Evolutionary conservation across 1,139 yeast species (phyloP), one percentile per base, ranked within the genome.

Genomic region (Hansenula sp.): DNA sequence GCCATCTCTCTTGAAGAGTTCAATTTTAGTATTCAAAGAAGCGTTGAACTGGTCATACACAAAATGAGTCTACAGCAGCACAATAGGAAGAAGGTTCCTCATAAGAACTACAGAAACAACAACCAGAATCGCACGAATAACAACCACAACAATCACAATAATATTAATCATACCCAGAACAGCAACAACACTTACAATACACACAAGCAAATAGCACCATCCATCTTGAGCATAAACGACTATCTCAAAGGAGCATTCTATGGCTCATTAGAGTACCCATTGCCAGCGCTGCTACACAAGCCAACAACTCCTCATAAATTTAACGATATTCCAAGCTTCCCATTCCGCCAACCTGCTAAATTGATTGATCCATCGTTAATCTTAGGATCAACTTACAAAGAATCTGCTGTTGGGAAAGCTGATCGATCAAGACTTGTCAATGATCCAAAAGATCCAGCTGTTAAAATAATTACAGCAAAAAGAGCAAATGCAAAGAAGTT

Each of bases 251-350:
- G 52, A 0, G 36, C 41, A 5, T 40, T 44, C 3, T 46, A 41
- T 18, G 50, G 50, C 5, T 39, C 53, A 0, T 29, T 46, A 9
- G 52, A 47, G n/a, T 52, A 50, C 32, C 52, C 53, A 4, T n/a
- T 44, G 7, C 55, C 54, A 7, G 13, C n/a, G 10, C 18, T 25
- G 3, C 7, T 44, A 5, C 32, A 28, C 6, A 18, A 28, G 18
- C 25, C 16, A 7, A 24, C 5, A 32, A 27, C 13, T 11, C 25
- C 31, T 12, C 46, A 44, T 10, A 29, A 31, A 4, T 41, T 47
- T 35, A 47, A 46, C 16, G 55, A 53, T 0, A 29, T 54, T 1
- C 57, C 59, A 16, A 30, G 36, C 12, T 41, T 47, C 21, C 12
- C 36, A 12, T 33, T 33, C 17, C 49, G 50, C 36, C 48, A 47